phyloP scores from a whole-genome alignment of 352 stramenopile species.

The Globisporangium polare region DNA sequence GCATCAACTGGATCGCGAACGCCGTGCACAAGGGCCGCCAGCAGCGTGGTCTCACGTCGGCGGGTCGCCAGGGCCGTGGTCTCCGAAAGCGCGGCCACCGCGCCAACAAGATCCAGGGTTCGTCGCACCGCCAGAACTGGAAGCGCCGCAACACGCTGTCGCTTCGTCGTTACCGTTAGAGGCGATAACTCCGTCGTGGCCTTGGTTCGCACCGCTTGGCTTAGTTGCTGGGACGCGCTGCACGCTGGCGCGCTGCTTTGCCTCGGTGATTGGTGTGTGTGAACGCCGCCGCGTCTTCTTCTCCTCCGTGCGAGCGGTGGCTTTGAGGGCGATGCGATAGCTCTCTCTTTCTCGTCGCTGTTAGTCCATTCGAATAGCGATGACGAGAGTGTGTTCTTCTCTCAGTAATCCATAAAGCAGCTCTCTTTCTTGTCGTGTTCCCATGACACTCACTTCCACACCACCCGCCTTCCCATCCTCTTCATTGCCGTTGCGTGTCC shows the following conservation, averaged over 20 bases:
- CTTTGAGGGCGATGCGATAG: neutral
- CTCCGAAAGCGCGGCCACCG: slow-evolving; percentile 98
- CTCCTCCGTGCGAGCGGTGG: too few species aligned
- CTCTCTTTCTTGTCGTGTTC: slow-evolving; percentile 11
- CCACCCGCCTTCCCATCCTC: neutral
- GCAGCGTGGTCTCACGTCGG: slow-evolving; percentile 97
- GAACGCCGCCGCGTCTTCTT: too few species aligned
- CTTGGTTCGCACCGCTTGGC: slow-evolving; percentile 14
- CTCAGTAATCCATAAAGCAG: slow-evolving; percentile 9
- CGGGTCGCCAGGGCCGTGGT: slow-evolving; percentile 95
- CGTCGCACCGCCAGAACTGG: slow-evolving; percentile 96
- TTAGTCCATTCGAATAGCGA: neutral
- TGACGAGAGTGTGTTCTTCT: neutral
- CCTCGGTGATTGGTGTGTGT: slow-evolving; percentile 5
- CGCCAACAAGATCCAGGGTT: slow-evolving; percentile 99
- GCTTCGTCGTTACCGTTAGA: slow-evolving; percentile 97
- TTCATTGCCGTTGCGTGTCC: neutral
- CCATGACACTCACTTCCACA: slow-evolving; percentile 8
- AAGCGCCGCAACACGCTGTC: slow-evolving; percentile 98
- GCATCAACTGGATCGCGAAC: slow-evolving; percentile 99
- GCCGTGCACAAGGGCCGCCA: slow-evolving; percentile 99
- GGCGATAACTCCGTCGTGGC: slow-evolving; percentile 3
- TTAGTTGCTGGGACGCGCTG: slow-evolving; percentile 5
- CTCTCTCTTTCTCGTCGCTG: neutral
- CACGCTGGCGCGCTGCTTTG: neutral